Conservation (phyloP, 176 grass and related monocot species). For the Oropetium thomaeum region DNA sequence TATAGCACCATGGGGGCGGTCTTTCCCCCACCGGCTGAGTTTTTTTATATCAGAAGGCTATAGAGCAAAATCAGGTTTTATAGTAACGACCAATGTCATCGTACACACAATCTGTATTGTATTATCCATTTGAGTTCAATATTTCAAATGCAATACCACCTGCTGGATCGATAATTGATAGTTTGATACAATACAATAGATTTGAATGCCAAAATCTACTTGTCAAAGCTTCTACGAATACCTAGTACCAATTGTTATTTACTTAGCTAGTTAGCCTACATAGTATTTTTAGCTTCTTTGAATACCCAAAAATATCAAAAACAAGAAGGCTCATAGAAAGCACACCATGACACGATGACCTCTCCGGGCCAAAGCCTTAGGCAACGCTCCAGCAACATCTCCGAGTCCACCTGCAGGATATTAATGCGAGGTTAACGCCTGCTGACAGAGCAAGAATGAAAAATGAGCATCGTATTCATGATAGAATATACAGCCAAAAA, state of each 20-base stretch:
- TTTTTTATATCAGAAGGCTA: not conserved
- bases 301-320: conserved; percentile 27
- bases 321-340: conserved; percentile 29
- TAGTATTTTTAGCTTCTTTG: not conserved
- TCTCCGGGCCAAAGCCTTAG: conserved; percentile 85
- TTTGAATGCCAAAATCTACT: not conserved
- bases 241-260: not conserved
- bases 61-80: conserved; percentile 1
- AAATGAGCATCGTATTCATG: not conserved
- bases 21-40: too few species aligned
- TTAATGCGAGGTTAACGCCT: conserved; percentile 29
- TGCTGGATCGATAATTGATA: not conserved
- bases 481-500: not conserved
- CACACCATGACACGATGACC: conserved; percentile 96
- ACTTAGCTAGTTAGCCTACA: not conserved
- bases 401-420: conserved; percentile 81
- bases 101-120: not conserved
- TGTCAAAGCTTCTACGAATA: not conserved
- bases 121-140: not conserved
- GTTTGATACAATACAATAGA: too few species aligned
- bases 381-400: conserved; percentile 96
- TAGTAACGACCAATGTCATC: not conserved
- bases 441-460: not conserved
- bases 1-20: too few species aligned
- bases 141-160: conserved; percentile 19